Evolutionary conservation across 805 yeast genomes (phyloP).

Genomic region (Tetrapisispora phaffii): DNA sequence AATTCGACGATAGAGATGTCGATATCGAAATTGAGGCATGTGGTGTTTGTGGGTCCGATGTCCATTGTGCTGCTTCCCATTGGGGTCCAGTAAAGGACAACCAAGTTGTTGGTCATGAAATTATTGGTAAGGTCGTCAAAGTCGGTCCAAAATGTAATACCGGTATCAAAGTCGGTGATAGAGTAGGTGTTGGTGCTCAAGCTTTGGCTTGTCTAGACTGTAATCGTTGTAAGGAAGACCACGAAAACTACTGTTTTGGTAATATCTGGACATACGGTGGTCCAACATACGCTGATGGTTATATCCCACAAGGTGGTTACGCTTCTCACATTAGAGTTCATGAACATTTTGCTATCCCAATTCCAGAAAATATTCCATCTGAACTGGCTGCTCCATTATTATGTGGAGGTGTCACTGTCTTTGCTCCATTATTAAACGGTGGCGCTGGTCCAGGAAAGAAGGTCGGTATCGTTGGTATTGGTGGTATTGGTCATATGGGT

Average conservation of each 20-base stretch:
- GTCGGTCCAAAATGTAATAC: constrained; percentile 48
- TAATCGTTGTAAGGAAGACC: constrained; percentile 42
- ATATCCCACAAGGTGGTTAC: constrained; percentile 54
- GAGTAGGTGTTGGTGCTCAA: constrained; percentile 77
- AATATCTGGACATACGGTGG: constrained; percentile 39
- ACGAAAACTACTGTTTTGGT: constrained; percentile 49
- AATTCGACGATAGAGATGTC: constrained; percentile 36
- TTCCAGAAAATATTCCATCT: constrained; percentile 46
- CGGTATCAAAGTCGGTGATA: constrained; percentile 51
- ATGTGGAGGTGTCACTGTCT: constrained; percentile 72
- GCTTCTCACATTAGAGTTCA: constrained; percentile 56
- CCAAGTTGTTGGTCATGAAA: constrained; percentile 59
- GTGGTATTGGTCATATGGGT: constrained; percentile 51
- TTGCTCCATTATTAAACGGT: constrained; percentile 51
- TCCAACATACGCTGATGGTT: constrained; percentile 37
- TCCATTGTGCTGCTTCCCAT: constrained; percentile 17
- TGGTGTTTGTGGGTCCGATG: constrained; percentile 61
- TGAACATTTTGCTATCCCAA: constrained; percentile 52
- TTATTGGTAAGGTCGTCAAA: constrained; percentile 48
- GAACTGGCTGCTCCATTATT: constrained; percentile 59
- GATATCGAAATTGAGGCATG: constrained; percentile 51
- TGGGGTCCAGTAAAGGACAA: constrained; percentile 21
- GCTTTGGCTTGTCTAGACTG: constrained; percentile 53
- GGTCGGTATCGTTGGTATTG: constrained; percentile 47
- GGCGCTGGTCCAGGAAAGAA: constrained; percentile 40